Percentiles rank a stretch among this genome's conserved stretches.
Conservation (phyloP, 768 basidiomycete genomes). For the Tylopilus rubrobrunneus region DNA sequence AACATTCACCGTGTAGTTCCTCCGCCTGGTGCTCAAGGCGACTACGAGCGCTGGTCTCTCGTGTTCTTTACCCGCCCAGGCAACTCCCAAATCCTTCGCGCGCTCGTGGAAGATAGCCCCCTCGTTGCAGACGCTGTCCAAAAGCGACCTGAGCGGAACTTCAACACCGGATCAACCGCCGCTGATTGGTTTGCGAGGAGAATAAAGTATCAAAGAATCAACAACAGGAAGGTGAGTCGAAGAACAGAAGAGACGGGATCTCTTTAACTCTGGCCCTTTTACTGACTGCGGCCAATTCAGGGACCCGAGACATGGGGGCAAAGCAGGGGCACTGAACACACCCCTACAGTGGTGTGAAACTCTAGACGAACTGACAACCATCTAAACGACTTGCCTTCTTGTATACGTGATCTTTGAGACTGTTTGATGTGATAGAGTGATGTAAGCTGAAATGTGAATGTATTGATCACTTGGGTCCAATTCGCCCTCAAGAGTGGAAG, state of each 20-base stretch:
- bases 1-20: constrained; percentile 63
- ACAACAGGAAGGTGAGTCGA: constrained; percentile 39
- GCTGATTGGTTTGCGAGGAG: constrained; percentile 41
- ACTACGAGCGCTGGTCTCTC: constrained; percentile 58
- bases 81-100: constrained; percentile 46
- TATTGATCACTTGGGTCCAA: background rate
- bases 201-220: constrained; percentile 37
- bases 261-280: background rate
- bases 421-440: background rate
- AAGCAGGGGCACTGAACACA: constrained; percentile 30
- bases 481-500: background rate
- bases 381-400: background rate
- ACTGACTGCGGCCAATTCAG: constrained; percentile 8
- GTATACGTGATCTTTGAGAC: background rate
- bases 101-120: constrained; percentile 41
- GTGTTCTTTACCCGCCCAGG: constrained; percentile 67
- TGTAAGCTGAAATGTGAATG: background rate
- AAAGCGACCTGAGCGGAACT: constrained; percentile 35
- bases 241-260: background rate
- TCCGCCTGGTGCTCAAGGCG: constrained; percentile 54
- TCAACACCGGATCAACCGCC: constrained; percentile 35
- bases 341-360: constrained; percentile 14
- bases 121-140: constrained; percentile 43
- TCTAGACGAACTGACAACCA: too few species aligned
- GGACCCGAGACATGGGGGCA: constrained; percentile 31